Percentiles rank a stretch among this genome's conserved stretches.
Evolutionary conservation across 306 rosid genomes (phyloP).

Genomic region (Dryas drummondii): DNA sequence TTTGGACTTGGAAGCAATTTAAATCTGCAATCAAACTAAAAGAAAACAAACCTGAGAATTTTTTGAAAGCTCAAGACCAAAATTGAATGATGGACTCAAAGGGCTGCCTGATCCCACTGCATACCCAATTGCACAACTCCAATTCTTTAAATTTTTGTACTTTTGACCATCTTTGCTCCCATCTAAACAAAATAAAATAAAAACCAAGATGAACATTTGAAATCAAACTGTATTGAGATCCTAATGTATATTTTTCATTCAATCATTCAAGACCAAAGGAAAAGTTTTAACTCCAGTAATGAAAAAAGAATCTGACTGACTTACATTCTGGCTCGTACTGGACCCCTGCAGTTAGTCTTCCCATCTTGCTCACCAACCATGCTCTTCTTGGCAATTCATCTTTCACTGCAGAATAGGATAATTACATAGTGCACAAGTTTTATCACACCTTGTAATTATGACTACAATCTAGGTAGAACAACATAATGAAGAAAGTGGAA

Average conservation of each 20-base stretch:
- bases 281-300: neutral
- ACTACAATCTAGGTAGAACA: no score
- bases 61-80: conserved; percentile 74
- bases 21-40: conserved; percentile 20
- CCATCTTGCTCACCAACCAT: conserved; percentile 88
- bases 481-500: no score
- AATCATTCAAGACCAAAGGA: no score
- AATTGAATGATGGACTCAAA: conserved; percentile 87
- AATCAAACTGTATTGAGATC: neutral
- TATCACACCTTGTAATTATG: neutral
- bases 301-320: conserved; percentile 25
- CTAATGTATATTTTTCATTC: neutral
- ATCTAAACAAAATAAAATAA: conserved; percentile 35
- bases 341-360: conserved; percentile 89
- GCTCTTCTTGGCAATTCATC: conserved; percentile 68
- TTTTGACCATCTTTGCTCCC: conserved; percentile 47
- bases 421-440: neutral
- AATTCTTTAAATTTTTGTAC: conserved; percentile 62
- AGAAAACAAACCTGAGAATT: conserved; percentile 62
- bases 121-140: conserved; percentile 91
- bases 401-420: conserved; percentile 48
- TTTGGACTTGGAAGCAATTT: neutral
- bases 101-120: conserved; percentile 90
- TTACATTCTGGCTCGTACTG: conserved; percentile 88
- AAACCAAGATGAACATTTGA: conserved; percentile 25